These are phyloP conservation scores for Thoreauomyces humboldtii DNA, from an alignment of 192 early-diverging fungal species.

Conservation along the genomic window DNA sequence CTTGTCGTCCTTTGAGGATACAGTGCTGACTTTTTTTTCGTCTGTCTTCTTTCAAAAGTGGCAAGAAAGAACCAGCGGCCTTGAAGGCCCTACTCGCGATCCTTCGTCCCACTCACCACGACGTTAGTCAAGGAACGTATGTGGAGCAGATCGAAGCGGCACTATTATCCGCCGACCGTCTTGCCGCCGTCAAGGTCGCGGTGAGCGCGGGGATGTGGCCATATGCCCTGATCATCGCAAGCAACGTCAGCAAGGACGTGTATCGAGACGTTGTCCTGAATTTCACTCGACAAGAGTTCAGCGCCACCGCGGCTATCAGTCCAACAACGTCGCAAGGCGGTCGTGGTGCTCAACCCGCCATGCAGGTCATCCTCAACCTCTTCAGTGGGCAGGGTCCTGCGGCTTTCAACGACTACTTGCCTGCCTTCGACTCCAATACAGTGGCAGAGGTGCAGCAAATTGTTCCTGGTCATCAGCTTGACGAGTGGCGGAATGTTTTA, in stretches of 20 bases:
- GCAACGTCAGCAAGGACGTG: slow-evolving; percentile 76
- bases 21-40: too few relatives aligned
- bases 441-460: too few relatives aligned
- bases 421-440: not conserved
- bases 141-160: slow-evolving; percentile 58
- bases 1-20: too few relatives aligned
- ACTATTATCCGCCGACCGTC: slow-evolving; percentile 60
- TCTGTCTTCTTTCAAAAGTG: too few relatives aligned
- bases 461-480: not conserved
- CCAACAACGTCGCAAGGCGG: too few relatives aligned
- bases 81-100: not conserved
- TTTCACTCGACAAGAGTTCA: too few relatives aligned
- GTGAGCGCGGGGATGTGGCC: slow-evolving; percentile 68
- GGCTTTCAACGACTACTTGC: slow-evolving; percentile 8
- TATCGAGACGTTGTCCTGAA: slow-evolving; percentile 77
- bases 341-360: slow-evolving; percentile 36
- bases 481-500: slow-evolving; percentile 73
- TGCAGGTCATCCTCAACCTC: slow-evolving; percentile 40
- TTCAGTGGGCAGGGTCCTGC: slow-evolving; percentile 28
- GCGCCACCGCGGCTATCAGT: too few relatives aligned
- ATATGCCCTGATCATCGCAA: slow-evolving; percentile 87
- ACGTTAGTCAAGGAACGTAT: too few relatives aligned
- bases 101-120: not conserved
- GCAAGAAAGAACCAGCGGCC: too few relatives aligned
- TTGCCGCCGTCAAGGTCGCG: slow-evolving; percentile 52